Base-by-base conservation (phyloP, 306 rosid genomes). In the Vachellia pachyceras region DNA sequence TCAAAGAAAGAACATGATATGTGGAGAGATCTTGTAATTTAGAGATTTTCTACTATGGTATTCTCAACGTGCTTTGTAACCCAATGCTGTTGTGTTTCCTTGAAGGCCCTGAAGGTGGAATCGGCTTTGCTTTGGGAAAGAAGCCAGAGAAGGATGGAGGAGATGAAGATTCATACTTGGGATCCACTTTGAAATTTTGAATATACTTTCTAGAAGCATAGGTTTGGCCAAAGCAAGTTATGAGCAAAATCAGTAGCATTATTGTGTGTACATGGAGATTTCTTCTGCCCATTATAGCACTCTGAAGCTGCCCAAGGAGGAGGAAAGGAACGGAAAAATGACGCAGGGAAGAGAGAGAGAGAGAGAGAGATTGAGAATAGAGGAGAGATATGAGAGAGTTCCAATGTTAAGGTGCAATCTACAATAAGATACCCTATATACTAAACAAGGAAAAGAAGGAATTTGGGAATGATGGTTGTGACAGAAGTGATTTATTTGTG, bases 51-150 rank as follows among this genome's bases (percentile, higher is more conserved):
- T n/a, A n/a, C 81, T 78, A 90, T 35, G 94, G 94, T 71, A 84
- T 82, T 35, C 73, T 83, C 36, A 18, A 20, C n/a, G 93, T 89
- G 85, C 92, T 82, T 58, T 92, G 33, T 29, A 29, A 29, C 33
- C 33, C 33, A 29, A 29, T 29, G 33, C 33, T 29, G 33, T 29
- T 29, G 87, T 92, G 97, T 82, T 86, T 78, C 87, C 79, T 29
- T 2, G 52, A 47, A 47, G 52, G 33, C 2, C 33, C 33, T 29
- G 33, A 29, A 29, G 33, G 33, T 29, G 33, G 33, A 29, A 29
- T 29, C 40, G 92, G 92, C 66, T 44, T 70, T 22, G 86, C 94
- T 83, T 91, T 94, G 3, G 97, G 98, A 66, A 91, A 78, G 33
- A 29, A 29, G 33, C 33, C 33, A 2, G 33, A 29, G 33, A 29